Base-by-base conservation (phyloP, 768 basidiomycete genomes). In the Tephrocybe rancida region DNA sequence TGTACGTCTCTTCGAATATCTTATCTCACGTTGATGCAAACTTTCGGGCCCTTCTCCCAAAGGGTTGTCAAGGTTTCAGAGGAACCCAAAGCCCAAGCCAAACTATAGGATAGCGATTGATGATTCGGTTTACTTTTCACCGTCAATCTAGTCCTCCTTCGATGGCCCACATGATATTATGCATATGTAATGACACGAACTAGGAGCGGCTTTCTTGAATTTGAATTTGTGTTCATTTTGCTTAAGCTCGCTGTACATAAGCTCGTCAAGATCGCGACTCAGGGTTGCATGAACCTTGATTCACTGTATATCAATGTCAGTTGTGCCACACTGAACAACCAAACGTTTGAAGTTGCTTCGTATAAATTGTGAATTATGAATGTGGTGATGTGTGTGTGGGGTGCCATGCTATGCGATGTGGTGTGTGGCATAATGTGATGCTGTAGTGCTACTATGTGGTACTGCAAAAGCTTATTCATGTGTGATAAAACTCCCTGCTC, bases 401-500 rank as follows among this genome's bases (percentile, higher is more conserved):
- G 5, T 2, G 18, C 21, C 41, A 35, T 42, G 32, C n/a, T n/a
- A n/a, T n/a, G n/a, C n/a, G n/a, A n/a, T n/a, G 39, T 47, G 38
- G 7, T 48, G 52, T 50, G 46, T 21, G 43, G n/a, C 45, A 39
- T 53, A 24, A 57, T 50, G 38, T 41, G 25, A 34, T 50, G 44
- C 5, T n/a, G 21, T 18, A 18, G 24, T 44, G 22, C 42, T 50
- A 30, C 48, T 59, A 56, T 43, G 52, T 43, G 26, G 50, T 41
- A 29, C 44, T 54, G 44, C 58, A n/a, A 61, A 55, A 63, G 60
- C 64, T 70, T 81, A 57, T 61, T 59, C 39, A 86, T 64, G 56
- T 82, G 75, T 32, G 74, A 64, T 54, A 88, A 69, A 47, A 78
- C 83, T n/a, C 84, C 86, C 61, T 84, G 80, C 68, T 89, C 88